Base-by-base conservation (phyloP, 305 asterid genomes). In the Fraxinus floribunda region DNA sequence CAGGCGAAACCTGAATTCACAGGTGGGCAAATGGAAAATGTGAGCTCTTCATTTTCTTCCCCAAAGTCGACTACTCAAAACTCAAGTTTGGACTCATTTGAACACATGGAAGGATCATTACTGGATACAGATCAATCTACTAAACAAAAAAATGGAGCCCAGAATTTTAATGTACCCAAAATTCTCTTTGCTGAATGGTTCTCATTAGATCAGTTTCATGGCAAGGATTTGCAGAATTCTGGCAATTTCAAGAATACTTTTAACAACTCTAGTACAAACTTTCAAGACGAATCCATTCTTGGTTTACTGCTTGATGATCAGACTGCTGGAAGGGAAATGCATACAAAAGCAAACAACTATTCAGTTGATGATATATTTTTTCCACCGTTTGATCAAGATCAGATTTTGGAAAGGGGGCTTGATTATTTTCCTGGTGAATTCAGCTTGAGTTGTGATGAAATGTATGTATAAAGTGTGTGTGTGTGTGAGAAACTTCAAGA, bases 111-210 rank as follows among this genome's bases (percentile, higher is more conserved):
- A 71, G 87, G 78, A 22, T 86, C 90, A 55, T 22, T 78, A 4
- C 44, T 83, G n/a, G 88, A 91, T 62, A 85, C 89, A 66, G 90
- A 89, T 68, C 88, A 86, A 71, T 85, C 89, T 2, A 78, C 11
- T 78, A 82, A 79, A 35, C 79, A 75, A 55, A 36, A 44, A 3
- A 44, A 36, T 83, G 86, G 80, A 62, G 34, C 75, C 76, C 82
- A 77, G 74, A 85, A 83, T 20, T 72, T 87, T 81, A 89, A 39
- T 57, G 80, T 88, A 29, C 98, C 97, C 0, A 93, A 91, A 85
- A 82, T 91, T 79, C 66, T 92, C 29, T 92, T 92, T 60, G 84
- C 96, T 15, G 96, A 92, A 78, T 92, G 96, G 96, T 85, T 92
- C 13, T 79, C 85, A 26, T 57, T 81, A 20, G 91, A 92, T 78